Evolutionary conservation across 208 protist genomes (phyloP).

Genomic region (Trichomonas gallinae): DNA sequence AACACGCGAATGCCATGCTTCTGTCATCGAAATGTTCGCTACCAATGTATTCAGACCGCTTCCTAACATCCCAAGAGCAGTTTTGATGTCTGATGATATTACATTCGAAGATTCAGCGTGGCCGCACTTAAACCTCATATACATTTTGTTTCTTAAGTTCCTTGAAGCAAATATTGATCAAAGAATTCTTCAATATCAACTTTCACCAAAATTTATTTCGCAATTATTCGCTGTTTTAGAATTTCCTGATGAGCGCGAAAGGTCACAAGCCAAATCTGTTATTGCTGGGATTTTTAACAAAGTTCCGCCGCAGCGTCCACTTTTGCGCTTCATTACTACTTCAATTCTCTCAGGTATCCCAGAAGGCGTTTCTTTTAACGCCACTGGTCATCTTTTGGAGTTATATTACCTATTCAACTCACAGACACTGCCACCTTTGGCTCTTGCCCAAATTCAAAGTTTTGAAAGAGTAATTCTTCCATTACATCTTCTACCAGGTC

Average conservation of each 20-base stretch:
- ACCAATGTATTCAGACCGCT: not conserved
- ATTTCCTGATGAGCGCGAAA: slow-evolving; percentile 5
- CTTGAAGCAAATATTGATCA: not conserved
- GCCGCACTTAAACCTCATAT: not conserved
- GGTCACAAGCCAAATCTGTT: not conserved
- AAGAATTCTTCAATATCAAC: not conserved
- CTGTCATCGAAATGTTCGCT: slow-evolving; percentile 10
- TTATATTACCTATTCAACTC: not conserved
- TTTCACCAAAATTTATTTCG: not conserved
- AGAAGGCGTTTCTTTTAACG: not conserved
- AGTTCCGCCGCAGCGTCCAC: not conserved
- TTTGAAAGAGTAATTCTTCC: not conserved
- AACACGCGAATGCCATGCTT: not conserved
- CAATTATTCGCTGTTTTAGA: not conserved
- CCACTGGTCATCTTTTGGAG: not conserved
- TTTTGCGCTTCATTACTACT: not conserved
- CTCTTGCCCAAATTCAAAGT: not conserved
- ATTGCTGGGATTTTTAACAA: not conserved
- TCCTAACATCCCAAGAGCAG: not conserved
- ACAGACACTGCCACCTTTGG: not conserved
- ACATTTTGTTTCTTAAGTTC: not conserved
- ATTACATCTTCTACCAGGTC: not conserved
- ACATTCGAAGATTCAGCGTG: not conserved
- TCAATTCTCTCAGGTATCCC: not conserved
- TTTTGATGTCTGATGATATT: not conserved